Percentiles rank a stretch among this genome's conserved stretches.
phyloP scores from a whole-genome alignment of 352 stramenopile genomes.

The Phytophthora tentaculata region DNA sequence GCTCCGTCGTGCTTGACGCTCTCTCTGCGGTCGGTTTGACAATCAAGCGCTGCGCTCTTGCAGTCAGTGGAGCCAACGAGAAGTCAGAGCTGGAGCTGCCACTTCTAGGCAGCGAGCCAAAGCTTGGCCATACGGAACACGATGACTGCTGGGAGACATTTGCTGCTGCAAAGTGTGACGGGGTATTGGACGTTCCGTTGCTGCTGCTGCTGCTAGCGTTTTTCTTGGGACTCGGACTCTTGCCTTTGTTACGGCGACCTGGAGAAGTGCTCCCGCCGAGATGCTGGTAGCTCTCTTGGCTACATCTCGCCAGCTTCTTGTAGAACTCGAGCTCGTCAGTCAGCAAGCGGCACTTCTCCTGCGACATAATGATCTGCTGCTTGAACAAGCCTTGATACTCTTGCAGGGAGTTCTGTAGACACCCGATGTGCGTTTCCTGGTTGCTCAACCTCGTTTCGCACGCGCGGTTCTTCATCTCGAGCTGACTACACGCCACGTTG shows the following conservation, averaged over 20 bases:
- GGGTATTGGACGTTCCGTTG: slow-evolving; percentile 5
- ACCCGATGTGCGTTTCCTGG: slow-evolving; percentile 78
- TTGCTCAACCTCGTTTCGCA: slow-evolving; percentile 74
- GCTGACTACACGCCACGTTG: slow-evolving; percentile 64
- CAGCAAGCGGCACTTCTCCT: slow-evolving; percentile 78
- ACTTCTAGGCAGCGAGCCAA: slow-evolving; percentile 18
- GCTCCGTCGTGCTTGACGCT: slow-evolving; percentile 9
- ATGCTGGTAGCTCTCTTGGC: slow-evolving; percentile 45
- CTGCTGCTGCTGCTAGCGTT: slow-evolving; percentile 12
- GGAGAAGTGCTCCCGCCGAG: slow-evolving; percentile 25
- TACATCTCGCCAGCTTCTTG: slow-evolving; percentile 78
- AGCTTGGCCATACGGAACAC: slow-evolving; percentile 22
- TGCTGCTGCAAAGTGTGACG: slow-evolving; percentile 13
- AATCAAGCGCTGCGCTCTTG: slow-evolving; percentile 47
- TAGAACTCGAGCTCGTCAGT: slow-evolving; percentile 85
- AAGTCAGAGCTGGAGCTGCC: slow-evolving; percentile 22
- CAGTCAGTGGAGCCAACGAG: slow-evolving; percentile 28
- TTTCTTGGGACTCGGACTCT: slow-evolving; percentile 35
- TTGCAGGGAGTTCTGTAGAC: slow-evolving; percentile 75
- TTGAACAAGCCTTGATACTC: slow-evolving; percentile 85
- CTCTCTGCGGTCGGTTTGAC: slow-evolving; percentile 41
- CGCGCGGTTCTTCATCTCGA: slow-evolving; percentile 74
- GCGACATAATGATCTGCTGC: slow-evolving; percentile 84
- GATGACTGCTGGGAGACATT: slow-evolving; percentile 1
- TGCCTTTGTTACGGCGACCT: slow-evolving; percentile 33